Evolutionary conservation across 371 early-diverging fungal genomes (phyloP).

Genomic region (Apophysomyces sp.): DNA sequence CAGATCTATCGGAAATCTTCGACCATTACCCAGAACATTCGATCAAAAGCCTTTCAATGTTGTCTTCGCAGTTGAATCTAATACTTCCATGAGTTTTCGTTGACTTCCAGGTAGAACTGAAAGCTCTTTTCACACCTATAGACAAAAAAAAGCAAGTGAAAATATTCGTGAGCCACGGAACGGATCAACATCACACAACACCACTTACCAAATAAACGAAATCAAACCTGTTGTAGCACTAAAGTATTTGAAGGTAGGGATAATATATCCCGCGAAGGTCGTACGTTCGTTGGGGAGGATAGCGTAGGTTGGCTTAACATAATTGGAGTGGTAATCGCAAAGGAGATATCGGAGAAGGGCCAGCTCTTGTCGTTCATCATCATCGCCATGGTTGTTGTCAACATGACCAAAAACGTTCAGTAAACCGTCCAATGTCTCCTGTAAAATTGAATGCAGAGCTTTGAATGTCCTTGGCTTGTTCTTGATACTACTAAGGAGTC

Average conservation of each 20-base stretch:
- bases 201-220: not conserved
- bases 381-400: not conserved
- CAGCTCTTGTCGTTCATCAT: not conserved
- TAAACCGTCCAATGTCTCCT: not conserved
- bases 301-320: not conserved
- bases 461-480: not conserved
- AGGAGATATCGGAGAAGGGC: not conserved
- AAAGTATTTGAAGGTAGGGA: not conserved
- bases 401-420: not conserved
- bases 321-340: not conserved
- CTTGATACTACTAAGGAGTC: not conserved
- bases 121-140: too few species aligned
- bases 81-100: too few species aligned
- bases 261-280: not conserved
- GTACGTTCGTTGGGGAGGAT: too few species aligned
- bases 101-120: too few species aligned
- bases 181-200: slow-evolving; percentile 2
- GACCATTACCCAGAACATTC: too few species aligned
- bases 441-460: not conserved
- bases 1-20: too few species aligned
- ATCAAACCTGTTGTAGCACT: not conserved
- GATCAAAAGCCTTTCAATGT: too few species aligned
- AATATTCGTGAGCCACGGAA: not conserved
- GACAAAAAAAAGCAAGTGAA: not conserved
- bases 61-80: too few species aligned